A percentile compares a stretch with the other conserved stretches of the same genome.
These are phyloP conservation scores for Lasiodiplodia hormozganensis DNA, from an alignment of 2,329 filamentous ascomycete genomes.

Conservation along the genomic window DNA sequence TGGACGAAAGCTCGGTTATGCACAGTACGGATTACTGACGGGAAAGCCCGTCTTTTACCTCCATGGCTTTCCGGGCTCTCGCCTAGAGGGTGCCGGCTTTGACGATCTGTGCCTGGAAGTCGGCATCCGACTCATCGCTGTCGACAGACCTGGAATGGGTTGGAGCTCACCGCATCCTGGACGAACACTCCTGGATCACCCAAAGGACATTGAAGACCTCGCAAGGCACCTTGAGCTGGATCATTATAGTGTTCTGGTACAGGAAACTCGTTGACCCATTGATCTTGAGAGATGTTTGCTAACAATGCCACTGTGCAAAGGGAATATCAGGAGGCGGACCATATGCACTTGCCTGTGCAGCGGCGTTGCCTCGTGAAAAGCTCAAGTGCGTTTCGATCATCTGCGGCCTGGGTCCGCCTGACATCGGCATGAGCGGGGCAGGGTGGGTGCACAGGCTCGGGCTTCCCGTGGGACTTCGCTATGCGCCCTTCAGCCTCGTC, in stretches of 20 bases:
- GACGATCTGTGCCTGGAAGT: slow-evolving; percentile 36
- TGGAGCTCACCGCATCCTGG: slow-evolving; percentile 37
- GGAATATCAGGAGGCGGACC: slow-evolving; percentile 45
- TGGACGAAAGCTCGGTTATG: slow-evolving; percentile 47
- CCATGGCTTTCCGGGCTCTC: slow-evolving; percentile 42
- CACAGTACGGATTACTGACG: slow-evolving; percentile 40
- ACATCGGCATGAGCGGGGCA: slow-evolving; percentile 45
- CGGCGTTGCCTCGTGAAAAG: slow-evolving; percentile 33
- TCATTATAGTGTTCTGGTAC: slow-evolving; percentile 38
- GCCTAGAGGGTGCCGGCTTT: slow-evolving; percentile 38
- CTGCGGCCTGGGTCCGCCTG: slow-evolving; percentile 43
- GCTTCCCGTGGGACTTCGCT: slow-evolving; percentile 42
- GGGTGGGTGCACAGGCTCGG: slow-evolving; percentile 37
- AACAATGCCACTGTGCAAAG: slow-evolving; percentile 30
- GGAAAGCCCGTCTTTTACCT: slow-evolving; percentile 39
- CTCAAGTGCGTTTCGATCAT: slow-evolving; percentile 39
- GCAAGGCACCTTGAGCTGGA: slow-evolving; percentile 35
- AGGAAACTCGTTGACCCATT: background rate
- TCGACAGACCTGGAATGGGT: slow-evolving; percentile 41
- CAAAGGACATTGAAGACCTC: slow-evolving; percentile 38
- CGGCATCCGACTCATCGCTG: slow-evolving; percentile 37
- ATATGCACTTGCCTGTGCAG: slow-evolving; percentile 41
- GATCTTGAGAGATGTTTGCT: slow-evolving; percentile 7
- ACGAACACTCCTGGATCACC: slow-evolving; percentile 36
- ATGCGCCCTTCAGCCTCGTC: slow-evolving; percentile 32